Evolutionary conservation across 108 stramenopile genomes (phyloP), one percentile per base, ranked within the genome.

Genomic region (Skeletonema tropicum): DNA sequence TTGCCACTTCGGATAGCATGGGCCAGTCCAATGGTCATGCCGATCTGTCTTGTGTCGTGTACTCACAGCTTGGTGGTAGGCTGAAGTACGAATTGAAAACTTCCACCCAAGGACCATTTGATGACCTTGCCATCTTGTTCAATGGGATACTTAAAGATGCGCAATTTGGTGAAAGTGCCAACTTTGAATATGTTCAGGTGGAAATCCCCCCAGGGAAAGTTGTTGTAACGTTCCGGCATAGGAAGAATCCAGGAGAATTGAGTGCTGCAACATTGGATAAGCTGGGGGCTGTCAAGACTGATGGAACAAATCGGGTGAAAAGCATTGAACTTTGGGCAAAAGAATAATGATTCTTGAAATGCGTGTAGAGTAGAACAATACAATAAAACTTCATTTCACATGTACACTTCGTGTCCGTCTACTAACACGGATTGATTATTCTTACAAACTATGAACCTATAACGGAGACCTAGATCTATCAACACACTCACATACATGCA

Each of bases 201-300:
- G 48, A 39, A 49, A 57, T 82, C 29, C 80, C 74, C 8, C 59
- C 1, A 21, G 80, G 80, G 41, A 82, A 82, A 65, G 66, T 62
- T 15, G 61, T 33, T 0, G 39, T 82, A 33, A 72, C 70, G 13
- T 68, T 82, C 14, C 64, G 57, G 30, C 80, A 82, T 41, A 35
- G 80, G n/a, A 82, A 82, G 70, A 75, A 82, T 82, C 74, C 80
- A 10, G 80, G 80, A 11, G 26, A 52, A 12, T 75, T 82, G 52
- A 45, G 59, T 67, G 10, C 1, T 17, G 36, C 4, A 13, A 6
- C 75, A 57, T 46, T 82, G 23, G 45, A 66, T 29, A 62, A 39
- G 33, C 59, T 82, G 64, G 74, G 80, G 0, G 25, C 8, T 21
- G 70, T 61, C 0, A 57, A 39, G n/a, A 74, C 73, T 30, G 46